phyloP scores from a whole-genome alignment of 495 filamentous ascomycete genomes.

The Neurospora sp. region DNA sequence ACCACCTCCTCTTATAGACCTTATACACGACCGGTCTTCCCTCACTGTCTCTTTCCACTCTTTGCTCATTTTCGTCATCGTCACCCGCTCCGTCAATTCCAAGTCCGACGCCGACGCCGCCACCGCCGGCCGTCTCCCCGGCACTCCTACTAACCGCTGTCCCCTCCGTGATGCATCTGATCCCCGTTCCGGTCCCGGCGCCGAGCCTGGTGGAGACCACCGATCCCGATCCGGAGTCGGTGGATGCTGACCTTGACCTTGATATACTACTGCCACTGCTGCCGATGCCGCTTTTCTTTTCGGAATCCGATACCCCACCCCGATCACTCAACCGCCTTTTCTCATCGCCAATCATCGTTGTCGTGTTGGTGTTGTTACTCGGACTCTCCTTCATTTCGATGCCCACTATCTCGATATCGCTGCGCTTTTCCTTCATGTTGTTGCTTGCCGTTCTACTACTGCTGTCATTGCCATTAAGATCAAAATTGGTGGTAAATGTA shows the following conservation, averaged over 20 bases:
- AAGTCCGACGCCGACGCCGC: not conserved
- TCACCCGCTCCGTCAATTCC: not conserved
- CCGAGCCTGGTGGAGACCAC: not conserved
- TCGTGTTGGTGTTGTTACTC: not conserved
- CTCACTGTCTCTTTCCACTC: conserved; percentile 5
- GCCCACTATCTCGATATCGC: not conserved
- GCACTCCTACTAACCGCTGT: not conserved
- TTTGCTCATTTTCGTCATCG: not conserved
- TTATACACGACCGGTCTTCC: conserved; percentile 39
- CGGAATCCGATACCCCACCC: not conserved
- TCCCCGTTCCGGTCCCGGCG: not conserved
- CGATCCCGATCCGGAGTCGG: not conserved
- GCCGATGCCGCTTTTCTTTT: not conserved
- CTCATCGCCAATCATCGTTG: not conserved
- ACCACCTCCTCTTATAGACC: conserved; percentile 85
- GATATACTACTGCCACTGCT: not conserved
- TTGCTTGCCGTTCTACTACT: not conserved
- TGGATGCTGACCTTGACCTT: not conserved
- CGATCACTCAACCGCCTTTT: not conserved
- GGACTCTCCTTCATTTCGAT: not conserved
- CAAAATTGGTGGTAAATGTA: not conserved
- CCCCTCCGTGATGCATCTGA: not conserved
- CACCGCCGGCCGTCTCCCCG: not conserved
- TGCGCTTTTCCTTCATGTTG: not conserved
- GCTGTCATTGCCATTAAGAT: not conserved